Evolutionary conservation across 1,284 basidiomycete genomes (phyloP).

Genomic region (Trichosporon coremiiforme): DNA sequence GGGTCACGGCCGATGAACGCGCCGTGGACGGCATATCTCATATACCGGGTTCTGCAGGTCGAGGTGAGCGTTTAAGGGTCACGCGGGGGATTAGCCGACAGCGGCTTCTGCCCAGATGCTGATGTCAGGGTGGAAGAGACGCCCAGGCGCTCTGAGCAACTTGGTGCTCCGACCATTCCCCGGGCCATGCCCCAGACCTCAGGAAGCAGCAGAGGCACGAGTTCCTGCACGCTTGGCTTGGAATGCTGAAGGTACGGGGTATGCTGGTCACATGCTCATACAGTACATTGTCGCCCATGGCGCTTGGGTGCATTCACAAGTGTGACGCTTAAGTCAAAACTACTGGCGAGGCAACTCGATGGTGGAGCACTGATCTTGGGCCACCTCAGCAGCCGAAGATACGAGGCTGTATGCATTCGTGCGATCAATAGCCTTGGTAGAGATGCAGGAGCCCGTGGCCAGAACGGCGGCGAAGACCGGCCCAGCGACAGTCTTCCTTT

Average conservation of each 20-base stretch:
- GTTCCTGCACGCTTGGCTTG: background rate
- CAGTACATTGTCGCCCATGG: background rate
- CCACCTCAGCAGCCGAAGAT: background rate
- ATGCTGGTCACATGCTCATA: background rate
- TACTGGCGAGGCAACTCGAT: too few relatives aligned
- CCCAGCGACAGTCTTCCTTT: background rate
- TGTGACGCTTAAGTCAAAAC: too few relatives aligned
- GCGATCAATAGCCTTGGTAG: background rate
- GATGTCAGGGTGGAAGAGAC: background rate
- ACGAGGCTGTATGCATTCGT: slow-evolving; percentile 6
- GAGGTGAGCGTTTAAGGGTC: background rate
- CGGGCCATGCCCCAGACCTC: background rate
- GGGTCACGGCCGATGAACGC: background rate
- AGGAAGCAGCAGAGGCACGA: background rate
- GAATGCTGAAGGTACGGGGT: background rate
- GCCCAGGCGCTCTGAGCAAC: too few relatives aligned
- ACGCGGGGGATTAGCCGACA: background rate
- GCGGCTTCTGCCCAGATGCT: background rate
- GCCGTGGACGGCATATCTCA: background rate
- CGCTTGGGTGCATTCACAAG: background rate
- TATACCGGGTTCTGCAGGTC: background rate
- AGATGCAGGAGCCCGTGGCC: background rate
- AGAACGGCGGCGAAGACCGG: background rate
- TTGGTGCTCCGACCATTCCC: background rate
- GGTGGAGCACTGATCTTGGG: too few relatives aligned